Evolutionary conservation across 1,139 yeast species (phyloP).

Genomic region (Kodamaea sp.): DNA sequence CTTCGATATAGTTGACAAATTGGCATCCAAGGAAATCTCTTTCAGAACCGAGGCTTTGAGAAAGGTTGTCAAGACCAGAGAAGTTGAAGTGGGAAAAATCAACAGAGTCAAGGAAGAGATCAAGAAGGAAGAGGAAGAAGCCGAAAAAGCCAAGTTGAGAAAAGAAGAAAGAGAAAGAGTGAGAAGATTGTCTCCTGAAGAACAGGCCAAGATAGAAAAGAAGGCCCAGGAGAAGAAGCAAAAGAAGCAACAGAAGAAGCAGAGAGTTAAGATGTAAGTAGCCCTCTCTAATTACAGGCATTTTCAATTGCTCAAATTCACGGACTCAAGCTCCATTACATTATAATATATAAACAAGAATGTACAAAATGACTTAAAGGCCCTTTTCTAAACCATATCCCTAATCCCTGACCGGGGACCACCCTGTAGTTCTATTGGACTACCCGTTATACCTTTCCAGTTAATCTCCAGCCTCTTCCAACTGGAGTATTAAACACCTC

Average conservation of each 20-base stretch:
- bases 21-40: constrained; percentile 45
- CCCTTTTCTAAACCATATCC: no score
- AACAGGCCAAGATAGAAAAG: constrained; percentile 73
- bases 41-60: constrained; percentile 70
- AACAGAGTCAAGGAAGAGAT: constrained; percentile 58
- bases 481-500: constrained; percentile 72
- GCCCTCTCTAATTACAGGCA: no score
- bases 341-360: no score
- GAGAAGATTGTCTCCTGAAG: constrained; percentile 65
- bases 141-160: constrained; percentile 68
- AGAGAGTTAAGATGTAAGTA: constrained; percentile 37
- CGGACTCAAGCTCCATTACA: no score
- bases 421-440: no score
- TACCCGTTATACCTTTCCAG: constrained; percentile 44
- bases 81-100: constrained; percentile 63
- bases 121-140: constrained; percentile 68
- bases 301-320: no score
- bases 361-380: no score
- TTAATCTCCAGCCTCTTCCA: constrained; percentile 69
- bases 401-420: no score
- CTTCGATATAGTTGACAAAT: constrained; percentile 54
- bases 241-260: constrained; percentile 44
- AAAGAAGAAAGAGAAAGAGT: constrained; percentile 58
- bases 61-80: constrained; percentile 75
- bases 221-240: constrained; percentile 52